Evolutionary conservation across 176 grass and related monocot species (phyloP).

Genomic region (Cenchrus purpureus): DNA sequence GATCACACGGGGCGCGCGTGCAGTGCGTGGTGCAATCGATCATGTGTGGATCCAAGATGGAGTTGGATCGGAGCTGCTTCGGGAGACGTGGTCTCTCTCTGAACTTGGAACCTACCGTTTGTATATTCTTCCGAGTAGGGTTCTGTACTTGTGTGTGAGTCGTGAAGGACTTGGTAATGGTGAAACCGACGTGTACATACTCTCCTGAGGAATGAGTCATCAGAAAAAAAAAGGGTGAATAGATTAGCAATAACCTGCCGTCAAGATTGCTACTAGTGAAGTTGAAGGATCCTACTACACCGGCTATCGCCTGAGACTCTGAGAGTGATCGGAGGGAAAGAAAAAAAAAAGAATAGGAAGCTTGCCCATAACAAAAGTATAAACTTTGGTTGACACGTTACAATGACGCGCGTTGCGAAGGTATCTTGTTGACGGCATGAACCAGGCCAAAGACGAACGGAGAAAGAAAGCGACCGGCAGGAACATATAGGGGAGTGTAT

Average conservation of each 20-base stretch:
- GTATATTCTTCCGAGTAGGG: neutral
- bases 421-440: neutral
- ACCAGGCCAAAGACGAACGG: neutral
- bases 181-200: neutral
- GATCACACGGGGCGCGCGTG: neutral
- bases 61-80: neutral
- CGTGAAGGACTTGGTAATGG: neutral
- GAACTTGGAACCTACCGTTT: neutral
- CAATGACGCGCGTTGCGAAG: neutral
- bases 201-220: neutral
- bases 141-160: neutral
- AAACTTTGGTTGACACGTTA: conserved; percentile 22
- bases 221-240: neutral
- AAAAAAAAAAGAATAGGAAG: neutral
- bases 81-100: conserved; percentile 24
- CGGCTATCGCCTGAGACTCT: neutral
- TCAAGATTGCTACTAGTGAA: conserved; percentile 15
- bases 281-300: conserved; percentile 9
- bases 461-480: neutral
- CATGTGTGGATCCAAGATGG: conserved; percentile 25
- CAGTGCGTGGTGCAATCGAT: neutral
- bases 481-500: neutral
- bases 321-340: neutral
- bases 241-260: neutral
- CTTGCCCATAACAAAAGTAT: conserved; percentile 28